phyloP scores from a whole-genome alignment of 768 basidiomycete species.

The Mycena capillaripes region DNA sequence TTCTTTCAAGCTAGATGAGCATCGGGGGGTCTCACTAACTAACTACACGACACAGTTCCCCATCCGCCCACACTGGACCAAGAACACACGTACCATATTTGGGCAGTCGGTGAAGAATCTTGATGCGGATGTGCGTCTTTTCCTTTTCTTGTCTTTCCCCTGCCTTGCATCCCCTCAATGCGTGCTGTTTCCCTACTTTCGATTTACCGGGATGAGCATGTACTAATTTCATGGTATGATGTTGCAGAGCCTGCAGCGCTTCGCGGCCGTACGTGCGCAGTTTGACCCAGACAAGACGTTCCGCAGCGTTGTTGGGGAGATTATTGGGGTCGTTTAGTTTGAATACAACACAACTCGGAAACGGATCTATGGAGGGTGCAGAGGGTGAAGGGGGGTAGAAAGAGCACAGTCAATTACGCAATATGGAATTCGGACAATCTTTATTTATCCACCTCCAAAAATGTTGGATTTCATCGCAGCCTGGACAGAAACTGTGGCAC shows the following conservation, averaged over 20 bases:
- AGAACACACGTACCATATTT: constrained; percentile 50
- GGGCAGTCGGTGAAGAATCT: constrained; percentile 48
- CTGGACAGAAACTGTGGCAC: no score
- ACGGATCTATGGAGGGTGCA: no score
- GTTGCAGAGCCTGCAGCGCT: constrained; percentile 45
- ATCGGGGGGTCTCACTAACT: not conserved
- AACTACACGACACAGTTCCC: constrained; percentile 44
- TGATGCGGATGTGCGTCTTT: constrained; percentile 46
- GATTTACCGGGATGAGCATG: not conserved
- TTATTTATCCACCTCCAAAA: no score
- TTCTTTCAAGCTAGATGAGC: not conserved
- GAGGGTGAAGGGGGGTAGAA: no score
- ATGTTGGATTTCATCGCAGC: no score
- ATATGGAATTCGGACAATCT: no score
- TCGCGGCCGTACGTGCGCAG: constrained; percentile 46
- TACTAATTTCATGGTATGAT: not conserved
- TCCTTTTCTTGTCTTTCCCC: not conserved
- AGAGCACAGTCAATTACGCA: no score
- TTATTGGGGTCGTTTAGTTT: constrained; percentile 49
- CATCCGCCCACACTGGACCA: constrained; percentile 54
- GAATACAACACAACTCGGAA: no score
- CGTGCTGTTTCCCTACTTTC: no score
- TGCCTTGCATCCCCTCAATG: not conserved
- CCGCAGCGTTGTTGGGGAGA: constrained; percentile 52
- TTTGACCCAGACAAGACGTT: constrained; percentile 53